Evolutionary conservation across 2,329 filamentous ascomycete genomes (phyloP), one percentile per base, ranked within the genome.

Genomic region (Daldinia sp.): DNA sequence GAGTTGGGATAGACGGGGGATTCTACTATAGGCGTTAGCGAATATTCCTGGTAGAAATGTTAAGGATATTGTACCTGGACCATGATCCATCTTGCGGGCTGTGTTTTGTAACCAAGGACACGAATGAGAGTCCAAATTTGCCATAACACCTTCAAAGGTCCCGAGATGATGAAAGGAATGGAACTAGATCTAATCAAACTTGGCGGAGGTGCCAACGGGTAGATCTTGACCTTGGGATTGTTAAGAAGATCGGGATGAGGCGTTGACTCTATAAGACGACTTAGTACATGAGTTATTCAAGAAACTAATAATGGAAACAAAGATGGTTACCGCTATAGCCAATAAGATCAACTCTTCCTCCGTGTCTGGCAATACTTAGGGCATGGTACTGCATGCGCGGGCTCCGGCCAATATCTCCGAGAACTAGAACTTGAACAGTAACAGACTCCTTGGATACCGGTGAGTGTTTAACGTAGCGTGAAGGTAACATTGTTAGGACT

Each of bases 301-400:
- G 3, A 13, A 35, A 7, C 19, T 17, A 47, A 25, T 4, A 19
- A 21, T 9, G n/a, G 34, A 25, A n/a, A 35, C 17, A 57, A 48
- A 54, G 74, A 64, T 76, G n/a, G n/a, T n/a, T n/a, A 94, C 93
- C 92, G 75, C 90, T 83, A 75, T 97, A 98, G 45, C 94, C 95
- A 70, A 99, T 89, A 10, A 99, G 80, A 74, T 94, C 89, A 17
- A 97, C 94, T 30, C 84, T 83, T 5, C 88, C 90, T 21, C 92
- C 92, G 73, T 93, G 88, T 71, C 89, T 91, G 37, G 93, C 92
- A 72, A 98, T 88, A 75, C 94, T 98, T 70, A 97, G 82, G 17
- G 94, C 94, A 84, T 99, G 95, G 72, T 99, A 98, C 75, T 98
- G 94, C 94, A 99, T 99, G 58, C 95, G 92, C 50, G 95, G 95